A percentile compares a stretch with the other conserved stretches of the same genome.
phyloP scores from a whole-genome alignment of 1,284 basidiomycete species.

The Phylloporus sp. region DNA sequence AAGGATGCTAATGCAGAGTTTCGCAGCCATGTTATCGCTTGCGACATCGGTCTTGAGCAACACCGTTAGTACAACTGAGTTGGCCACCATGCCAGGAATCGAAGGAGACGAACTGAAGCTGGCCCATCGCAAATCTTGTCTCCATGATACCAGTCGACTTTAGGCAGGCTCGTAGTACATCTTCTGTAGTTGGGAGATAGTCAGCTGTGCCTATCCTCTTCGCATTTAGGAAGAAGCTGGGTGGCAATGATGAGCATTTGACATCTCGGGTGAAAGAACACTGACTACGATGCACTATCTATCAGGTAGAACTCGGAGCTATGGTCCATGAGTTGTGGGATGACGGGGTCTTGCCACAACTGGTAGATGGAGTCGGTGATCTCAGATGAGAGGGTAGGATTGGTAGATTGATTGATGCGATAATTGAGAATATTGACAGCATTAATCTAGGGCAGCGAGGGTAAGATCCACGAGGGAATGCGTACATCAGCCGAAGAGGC shows the following conservation, averaged over 20 bases:
- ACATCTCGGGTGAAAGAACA: conserved; percentile 26
- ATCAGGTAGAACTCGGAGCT: conserved; percentile 93
- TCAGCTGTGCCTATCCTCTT: conserved; percentile 80
- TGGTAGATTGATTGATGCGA: conserved; percentile 48
- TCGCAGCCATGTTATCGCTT: conserved; percentile 64
- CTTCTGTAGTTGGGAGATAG: conserved; percentile 90
- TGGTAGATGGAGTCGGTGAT: conserved; percentile 83
- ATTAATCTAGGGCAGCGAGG: conserved; percentile 46
- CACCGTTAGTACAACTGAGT: conserved; percentile 50
- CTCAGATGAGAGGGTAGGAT: conserved; percentile 62
- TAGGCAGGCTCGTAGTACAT: conserved; percentile 88
- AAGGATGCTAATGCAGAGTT: conserved; percentile 65
- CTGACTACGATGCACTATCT: conserved; percentile 93
- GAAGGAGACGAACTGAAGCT: conserved; percentile 70
- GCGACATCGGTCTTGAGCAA: conserved; percentile 59
- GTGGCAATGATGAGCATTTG: conserved; percentile 8
- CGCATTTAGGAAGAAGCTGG: conserved; percentile 89
- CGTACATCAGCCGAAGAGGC: too few species aligned
- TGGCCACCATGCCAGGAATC: too few species aligned
- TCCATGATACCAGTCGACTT: conserved; percentile 96
- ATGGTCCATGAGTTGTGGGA: conserved; percentile 87
- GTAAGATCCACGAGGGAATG: neutral
- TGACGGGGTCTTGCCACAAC: conserved; percentile 92
- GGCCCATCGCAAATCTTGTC: conserved; percentile 80
- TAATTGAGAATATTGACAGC: conserved; percentile 73